These are phyloP conservation scores for Chenopodium formosanum DNA, from an alignment of 148 eudicot genomes.

Conservation along the genomic window DNA sequence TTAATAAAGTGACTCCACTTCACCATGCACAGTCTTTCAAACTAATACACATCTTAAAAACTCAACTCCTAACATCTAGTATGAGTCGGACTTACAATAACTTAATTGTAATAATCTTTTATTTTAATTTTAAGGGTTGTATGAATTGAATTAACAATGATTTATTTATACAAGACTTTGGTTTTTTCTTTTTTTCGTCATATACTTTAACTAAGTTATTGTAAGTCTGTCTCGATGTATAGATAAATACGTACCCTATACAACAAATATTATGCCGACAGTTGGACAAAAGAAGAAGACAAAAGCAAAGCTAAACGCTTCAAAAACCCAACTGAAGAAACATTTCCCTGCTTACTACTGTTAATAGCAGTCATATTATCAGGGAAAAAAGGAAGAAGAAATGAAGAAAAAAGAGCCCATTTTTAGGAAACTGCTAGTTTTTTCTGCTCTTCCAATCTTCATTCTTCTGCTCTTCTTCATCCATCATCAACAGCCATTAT, in stretches of 20 bases:
- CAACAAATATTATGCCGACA: constrained; percentile 19
- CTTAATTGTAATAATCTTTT: no score
- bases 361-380: background rate
- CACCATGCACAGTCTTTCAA: background rate
- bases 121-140: no score
- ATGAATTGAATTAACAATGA: no score
- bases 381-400: background rate
- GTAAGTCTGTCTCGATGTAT: no score
- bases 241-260: background rate
- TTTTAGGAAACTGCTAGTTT: constrained; percentile 23
- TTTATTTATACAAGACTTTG: no score
- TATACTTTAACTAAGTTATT: no score
- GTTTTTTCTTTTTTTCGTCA: no score
- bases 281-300: background rate
- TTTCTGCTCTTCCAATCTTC: constrained; percentile 26
- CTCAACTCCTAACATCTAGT: background rate
- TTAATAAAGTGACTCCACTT: constrained; percentile 5
- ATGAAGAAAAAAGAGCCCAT: constrained; percentile 38
- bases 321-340: background rate
- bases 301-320: constrained; percentile 17
- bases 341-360: background rate
- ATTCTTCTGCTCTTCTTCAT: constrained; percentile 21
- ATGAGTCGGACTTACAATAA: background rate
- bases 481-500: constrained; percentile 28
- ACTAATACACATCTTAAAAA: no score